Conservation (phyloP, 2,329 filamentous ascomycete genomes). For the Claviceps sp. region DNA sequence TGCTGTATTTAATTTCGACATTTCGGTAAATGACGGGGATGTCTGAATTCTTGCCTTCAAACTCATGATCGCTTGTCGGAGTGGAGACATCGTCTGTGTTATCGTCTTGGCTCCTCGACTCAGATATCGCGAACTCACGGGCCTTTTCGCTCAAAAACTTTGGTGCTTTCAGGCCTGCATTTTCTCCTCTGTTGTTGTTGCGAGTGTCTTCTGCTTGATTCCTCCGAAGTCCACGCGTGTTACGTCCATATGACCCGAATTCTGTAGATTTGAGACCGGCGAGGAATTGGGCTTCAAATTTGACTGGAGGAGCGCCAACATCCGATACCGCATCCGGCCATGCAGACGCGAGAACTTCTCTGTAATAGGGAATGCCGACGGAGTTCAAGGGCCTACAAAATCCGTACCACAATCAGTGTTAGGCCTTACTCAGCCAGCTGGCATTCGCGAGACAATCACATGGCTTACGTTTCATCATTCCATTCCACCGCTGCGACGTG, state of each 20-base stretch:
- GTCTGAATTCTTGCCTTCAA: slow-evolving; percentile 66
- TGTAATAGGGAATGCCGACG: slow-evolving; percentile 87
- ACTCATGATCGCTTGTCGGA: slow-evolving; percentile 51
- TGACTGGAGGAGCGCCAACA: slow-evolving; percentile 67
- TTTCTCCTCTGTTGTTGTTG: slow-evolving; percentile 42
- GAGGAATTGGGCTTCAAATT: slow-evolving; percentile 59
- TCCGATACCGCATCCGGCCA: slow-evolving; percentile 85
- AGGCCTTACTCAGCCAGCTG: neutral
- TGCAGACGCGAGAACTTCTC: slow-evolving; percentile 72
- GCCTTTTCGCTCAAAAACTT: slow-evolving; percentile 94
- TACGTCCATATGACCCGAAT: slow-evolving; percentile 65
- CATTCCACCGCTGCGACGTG: slow-evolving; percentile 50
- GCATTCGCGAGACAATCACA: neutral
- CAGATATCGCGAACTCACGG: slow-evolving; percentile 46
- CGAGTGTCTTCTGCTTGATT: slow-evolving; percentile 78
- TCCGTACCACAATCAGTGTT: slow-evolving; percentile 4
- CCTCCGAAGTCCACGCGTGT: slow-evolving; percentile 57
- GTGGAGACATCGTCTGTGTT: slow-evolving; percentile 45
- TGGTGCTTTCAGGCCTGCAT: slow-evolving; percentile 55
- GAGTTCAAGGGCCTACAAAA: slow-evolving; percentile 57
- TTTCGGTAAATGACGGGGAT: slow-evolving; percentile 82
- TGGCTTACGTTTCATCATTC: slow-evolving; percentile 52
- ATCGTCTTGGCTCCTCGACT: slow-evolving; percentile 26
- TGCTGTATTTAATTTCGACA: slow-evolving; percentile 97
- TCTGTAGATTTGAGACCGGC: slow-evolving; percentile 57